Evolutionary conservation across 768 basidiomycete genomes (phyloP).

Genomic region (Leccinum ochraceum): DNA sequence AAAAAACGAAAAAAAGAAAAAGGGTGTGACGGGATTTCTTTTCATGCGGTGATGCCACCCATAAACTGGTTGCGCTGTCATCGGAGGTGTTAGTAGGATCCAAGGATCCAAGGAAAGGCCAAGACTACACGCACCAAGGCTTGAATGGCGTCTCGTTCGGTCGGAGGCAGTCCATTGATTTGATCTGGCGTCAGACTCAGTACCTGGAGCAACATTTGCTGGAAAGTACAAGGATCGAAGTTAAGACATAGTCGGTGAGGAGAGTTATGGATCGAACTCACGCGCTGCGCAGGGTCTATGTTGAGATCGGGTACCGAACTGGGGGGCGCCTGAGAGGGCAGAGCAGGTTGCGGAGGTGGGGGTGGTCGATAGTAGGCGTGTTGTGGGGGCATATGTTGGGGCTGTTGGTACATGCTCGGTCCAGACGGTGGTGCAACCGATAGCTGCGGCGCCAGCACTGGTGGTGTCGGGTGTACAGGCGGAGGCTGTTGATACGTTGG

Average conservation of each 20-base stretch:
- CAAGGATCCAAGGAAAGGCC: background rate
- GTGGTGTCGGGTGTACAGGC: constrained; percentile 34
- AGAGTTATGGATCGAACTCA: constrained; percentile 25
- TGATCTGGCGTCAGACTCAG: constrained; percentile 79
- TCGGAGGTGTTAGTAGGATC: background rate
- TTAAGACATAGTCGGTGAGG: background rate
- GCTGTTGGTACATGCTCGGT: constrained; percentile 33
- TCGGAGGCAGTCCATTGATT: constrained; percentile 76
- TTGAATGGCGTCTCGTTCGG: constrained; percentile 77
- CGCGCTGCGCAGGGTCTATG: constrained; percentile 55
- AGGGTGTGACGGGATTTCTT: background rate
- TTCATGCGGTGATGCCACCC: constrained; percentile 32
- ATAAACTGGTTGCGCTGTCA: constrained; percentile 37
- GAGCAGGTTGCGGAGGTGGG: constrained; percentile 32
- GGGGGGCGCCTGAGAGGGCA: constrained; percentile 33
- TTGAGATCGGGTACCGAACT: constrained; percentile 35
- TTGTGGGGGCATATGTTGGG: constrained; percentile 34
- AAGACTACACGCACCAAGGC: constrained; percentile 57
- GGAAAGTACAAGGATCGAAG: background rate
- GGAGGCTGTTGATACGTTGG: constrained; percentile 32
- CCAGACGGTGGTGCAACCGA: constrained; percentile 31
- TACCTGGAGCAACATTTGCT: constrained; percentile 89
- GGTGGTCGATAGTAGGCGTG: constrained; percentile 35
- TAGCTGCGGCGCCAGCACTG: constrained; percentile 36
- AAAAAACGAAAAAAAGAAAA: background rate